These are phyloP conservation scores for Aspergillus caelatus DNA, from an alignment of 2,329 filamentous ascomycete species.

Conservation along the genomic window DNA sequence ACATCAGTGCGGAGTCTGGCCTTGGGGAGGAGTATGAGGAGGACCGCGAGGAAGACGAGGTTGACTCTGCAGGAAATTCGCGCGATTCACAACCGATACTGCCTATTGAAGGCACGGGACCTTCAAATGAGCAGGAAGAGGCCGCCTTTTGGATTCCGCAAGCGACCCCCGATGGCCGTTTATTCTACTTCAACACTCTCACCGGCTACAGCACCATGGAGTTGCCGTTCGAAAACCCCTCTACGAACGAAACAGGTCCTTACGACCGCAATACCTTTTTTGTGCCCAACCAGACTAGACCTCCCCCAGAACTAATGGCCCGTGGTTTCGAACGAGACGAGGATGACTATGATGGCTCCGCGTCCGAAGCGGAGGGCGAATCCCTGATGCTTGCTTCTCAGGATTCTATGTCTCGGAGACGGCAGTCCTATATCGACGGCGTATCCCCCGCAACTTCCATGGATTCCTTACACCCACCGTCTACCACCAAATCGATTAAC, in stretches of 20 bases:
- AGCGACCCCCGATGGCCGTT: slow-evolving; percentile 85
- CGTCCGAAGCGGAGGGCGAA: slow-evolving; percentile 80
- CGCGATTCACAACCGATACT: slow-evolving; percentile 64
- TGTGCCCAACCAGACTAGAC: slow-evolving; percentile 85
- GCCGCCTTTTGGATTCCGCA: slow-evolving; percentile 99
- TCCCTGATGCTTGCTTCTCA: slow-evolving; percentile 70
- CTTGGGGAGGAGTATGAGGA: slow-evolving; percentile 66
- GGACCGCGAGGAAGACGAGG: slow-evolving; percentile 67
- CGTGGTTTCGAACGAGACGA: slow-evolving; percentile 80
- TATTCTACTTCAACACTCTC: slow-evolving; percentile 98
- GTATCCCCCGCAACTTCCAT: slow-evolving; percentile 87
- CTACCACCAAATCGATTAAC: slow-evolving; percentile 59
- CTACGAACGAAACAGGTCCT: slow-evolving; percentile 78
- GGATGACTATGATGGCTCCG: slow-evolving; percentile 91
- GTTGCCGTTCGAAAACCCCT: slow-evolving; percentile 88
- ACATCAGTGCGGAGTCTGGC: slow-evolving; percentile 52
- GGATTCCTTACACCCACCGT: slow-evolving; percentile 81
- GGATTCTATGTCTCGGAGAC: slow-evolving; percentile 66
- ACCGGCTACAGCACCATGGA: slow-evolving; percentile 95
- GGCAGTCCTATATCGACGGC: slow-evolving; percentile 69
- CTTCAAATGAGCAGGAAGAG: slow-evolving; percentile 69
- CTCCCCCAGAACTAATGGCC: slow-evolving; percentile 88
- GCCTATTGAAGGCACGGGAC: slow-evolving; percentile 69
- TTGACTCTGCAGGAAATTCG: slow-evolving; percentile 68
- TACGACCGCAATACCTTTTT: slow-evolving; percentile 85